Percentiles rank a stretch among this genome's conserved stretches.
Conservation (phyloP, 129 eudicot species). For the Ambrosia trifida region DNA sequence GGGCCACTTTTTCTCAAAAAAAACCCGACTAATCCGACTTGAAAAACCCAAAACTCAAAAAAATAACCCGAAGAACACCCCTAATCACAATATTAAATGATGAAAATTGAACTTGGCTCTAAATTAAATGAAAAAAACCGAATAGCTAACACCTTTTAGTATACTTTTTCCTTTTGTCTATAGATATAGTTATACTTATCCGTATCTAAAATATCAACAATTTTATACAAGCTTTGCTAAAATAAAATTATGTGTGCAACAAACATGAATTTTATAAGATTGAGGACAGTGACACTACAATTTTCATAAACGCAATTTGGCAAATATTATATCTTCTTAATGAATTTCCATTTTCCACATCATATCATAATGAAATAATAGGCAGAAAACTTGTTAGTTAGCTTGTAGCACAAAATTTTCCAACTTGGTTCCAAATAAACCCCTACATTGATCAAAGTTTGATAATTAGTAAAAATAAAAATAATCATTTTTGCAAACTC, state of each 20-base stretch:
- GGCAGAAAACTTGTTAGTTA: not conserved
- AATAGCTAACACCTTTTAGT: too few species aligned
- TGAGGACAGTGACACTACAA: slow-evolving; percentile 22
- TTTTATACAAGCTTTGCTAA: slow-evolving; percentile 6
- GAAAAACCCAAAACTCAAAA: too few species aligned
- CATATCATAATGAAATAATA: not conserved
- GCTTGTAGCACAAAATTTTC: not conserved
- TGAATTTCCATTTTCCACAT: not conserved
- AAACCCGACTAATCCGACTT: too few species aligned
- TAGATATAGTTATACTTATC: not conserved
- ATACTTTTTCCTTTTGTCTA: not conserved
- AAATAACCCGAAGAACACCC: too few species aligned
- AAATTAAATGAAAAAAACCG: not conserved
- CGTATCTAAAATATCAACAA: not conserved
- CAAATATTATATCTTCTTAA: not conserved
- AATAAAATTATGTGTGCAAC: not conserved
- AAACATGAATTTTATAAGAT: slow-evolving; percentile 14
- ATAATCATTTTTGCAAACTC: not conserved
- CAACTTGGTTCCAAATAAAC: not conserved
- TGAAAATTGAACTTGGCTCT: too few species aligned
- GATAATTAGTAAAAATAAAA: not conserved
- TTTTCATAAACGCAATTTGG: slow-evolving; percentile 23
- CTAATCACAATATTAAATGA: too few species aligned
- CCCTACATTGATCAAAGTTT: not conserved
- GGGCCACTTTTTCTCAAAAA: too few species aligned